Conservation (phyloP, 345 rosid genomes). For the Eucalyptus polyanthemos region DNA sequence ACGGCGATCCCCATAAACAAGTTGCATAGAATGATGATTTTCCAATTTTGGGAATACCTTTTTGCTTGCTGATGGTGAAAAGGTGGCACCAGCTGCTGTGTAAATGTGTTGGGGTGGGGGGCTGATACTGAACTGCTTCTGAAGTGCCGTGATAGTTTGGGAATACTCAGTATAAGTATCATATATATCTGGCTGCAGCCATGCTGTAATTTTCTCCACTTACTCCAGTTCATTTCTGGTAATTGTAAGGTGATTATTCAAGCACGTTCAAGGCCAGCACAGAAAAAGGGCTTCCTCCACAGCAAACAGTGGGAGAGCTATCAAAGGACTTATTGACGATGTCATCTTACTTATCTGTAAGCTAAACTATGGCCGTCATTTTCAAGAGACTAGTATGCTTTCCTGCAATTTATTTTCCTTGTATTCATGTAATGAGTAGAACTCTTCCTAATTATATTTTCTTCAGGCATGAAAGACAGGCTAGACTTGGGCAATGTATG, state of each 20-base stretch:
- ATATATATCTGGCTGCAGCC: background rate
- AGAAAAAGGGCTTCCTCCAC: slow-evolving; percentile 37
- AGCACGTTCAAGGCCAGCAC: slow-evolving; percentile 22
- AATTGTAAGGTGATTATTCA: slow-evolving; percentile 34
- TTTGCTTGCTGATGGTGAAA: background rate
- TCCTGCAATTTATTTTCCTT: background rate
- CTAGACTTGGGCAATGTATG: background rate
- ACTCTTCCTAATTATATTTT: background rate
- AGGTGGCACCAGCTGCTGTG: background rate
- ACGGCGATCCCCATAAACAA: background rate
- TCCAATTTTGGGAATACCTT: background rate
- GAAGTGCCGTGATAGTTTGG: background rate
- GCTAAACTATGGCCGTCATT: background rate
- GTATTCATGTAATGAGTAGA: background rate
- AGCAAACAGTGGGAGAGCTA: slow-evolving; percentile 19
- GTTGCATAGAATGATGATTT: background rate
- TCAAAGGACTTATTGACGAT: slow-evolving; percentile 28
- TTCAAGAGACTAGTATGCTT: background rate
- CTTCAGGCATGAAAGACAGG: background rate
- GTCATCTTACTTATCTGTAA: slow-evolving; percentile 38
- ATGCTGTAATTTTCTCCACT: background rate
- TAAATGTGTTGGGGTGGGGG: background rate
- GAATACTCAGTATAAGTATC: background rate
- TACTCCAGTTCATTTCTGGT: background rate
- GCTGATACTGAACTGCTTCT: background rate